Percentiles rank a stretch among this genome's conserved stretches.
These are phyloP conservation scores for Talaromyces nanjingensis DNA, from an alignment of 495 filamentous ascomycete species.

Conservation along the genomic window DNA sequence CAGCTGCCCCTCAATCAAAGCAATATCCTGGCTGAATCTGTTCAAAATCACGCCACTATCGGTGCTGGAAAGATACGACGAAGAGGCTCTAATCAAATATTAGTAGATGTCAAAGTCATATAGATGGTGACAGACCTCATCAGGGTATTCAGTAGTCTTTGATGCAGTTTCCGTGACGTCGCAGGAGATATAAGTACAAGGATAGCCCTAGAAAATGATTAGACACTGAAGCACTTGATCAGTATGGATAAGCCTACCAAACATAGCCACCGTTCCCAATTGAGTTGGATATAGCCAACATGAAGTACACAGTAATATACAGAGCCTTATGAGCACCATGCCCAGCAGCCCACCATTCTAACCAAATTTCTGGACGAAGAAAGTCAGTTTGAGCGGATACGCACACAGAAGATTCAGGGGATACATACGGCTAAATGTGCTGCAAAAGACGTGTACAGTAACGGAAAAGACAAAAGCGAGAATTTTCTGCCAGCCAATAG, in stretches of 20 bases:
- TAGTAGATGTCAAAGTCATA: neutral
- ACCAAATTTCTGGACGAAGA: constrained; percentile 5
- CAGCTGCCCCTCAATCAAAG: constrained; percentile 51
- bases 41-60: constrained; percentile 40
- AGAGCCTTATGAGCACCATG: neutral
- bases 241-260: neutral
- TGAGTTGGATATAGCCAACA: neutral
- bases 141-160: neutral
- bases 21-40: constrained; percentile 55
- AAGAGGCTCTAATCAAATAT: constrained; percentile 23
- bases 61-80: constrained; percentile 40
- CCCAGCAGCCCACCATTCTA: neutral
- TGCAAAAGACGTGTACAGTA: neutral
- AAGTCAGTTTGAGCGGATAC: neutral
- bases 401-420: neutral
- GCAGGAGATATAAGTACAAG: constrained; percentile 4
- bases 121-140: neutral
- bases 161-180: constrained; percentile 3
- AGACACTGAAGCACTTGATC: neutral
- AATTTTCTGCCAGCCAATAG: neutral
- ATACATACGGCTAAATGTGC: constrained; percentile 7
- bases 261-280: constrained; percentile 5
- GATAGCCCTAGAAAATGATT: neutral
- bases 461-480: constrained; percentile 1
- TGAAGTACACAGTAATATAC: constrained; percentile 3